Evolutionary conservation across 176 grass and related monocot species (phyloP), one percentile per base, ranked within the genome.

Genomic region (Hyparrhenia diplandra): DNA sequence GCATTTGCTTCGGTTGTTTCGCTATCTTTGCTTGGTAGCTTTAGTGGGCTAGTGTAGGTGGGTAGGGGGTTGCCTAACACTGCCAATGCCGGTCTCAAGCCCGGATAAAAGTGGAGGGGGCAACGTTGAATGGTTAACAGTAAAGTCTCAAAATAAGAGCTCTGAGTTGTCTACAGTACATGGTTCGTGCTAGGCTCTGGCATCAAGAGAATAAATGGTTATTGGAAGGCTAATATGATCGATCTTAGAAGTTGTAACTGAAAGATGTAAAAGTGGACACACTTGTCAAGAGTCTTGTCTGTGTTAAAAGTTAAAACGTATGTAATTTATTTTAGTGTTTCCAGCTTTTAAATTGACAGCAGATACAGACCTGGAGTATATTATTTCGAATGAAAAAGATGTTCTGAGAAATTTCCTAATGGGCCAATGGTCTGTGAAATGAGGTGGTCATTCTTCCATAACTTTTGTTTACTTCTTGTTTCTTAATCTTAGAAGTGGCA

Each of bases 21-120:
- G n/a, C 1, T 32, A 2, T 28, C 0, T 65, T 34, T 12, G 7
- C 16, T 47, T 64, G 1, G 67, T 68, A 32, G 5, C n/a, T 5
- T 8, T 46, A 20, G 40, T n/a, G 3, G 3, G 6, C n/a, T 18
- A 6, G 23, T 20, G 39, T 36, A 65, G n/a, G 79, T 71, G 71
- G 32, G 8, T 1, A 8, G 3, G 35, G 63, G 85, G 59, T n/a
- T 79, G 86, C 36, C 37, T 83, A 88, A 88, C 74, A 88, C 86
- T 83, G 80, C 80, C 86, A 29, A 66, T 83, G 86, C 80, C 46
- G 80, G 80, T 84, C 80, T 80, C 80, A 88, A 79, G 80, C 86
- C 80, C 86, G 75, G 86, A 83, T 59, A 78, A 72, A 87, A 82
- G 85, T 87, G 78, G 85, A 87, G 78, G 78, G 78, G 24, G 51